Evolutionary conservation across 2,329 filamentous ascomycete genomes (phyloP), one percentile per base, ranked within the genome.

Genomic region (Leptoxyphium fumago): DNA sequence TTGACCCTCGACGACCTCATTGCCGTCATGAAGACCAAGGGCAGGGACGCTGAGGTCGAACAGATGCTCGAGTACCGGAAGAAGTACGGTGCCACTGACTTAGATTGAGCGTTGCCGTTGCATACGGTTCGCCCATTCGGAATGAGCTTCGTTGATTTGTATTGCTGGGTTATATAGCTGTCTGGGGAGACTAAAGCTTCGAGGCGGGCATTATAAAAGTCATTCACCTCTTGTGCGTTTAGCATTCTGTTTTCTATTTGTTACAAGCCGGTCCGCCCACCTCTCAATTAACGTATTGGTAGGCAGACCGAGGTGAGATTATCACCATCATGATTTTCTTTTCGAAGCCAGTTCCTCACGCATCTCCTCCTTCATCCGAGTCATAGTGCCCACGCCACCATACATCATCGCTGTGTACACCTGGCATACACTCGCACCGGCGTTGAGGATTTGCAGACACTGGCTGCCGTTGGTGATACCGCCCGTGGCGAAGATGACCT

Each of bases 401-500:
- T 78, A 81, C 41, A 77, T 72, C 52, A 83, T 62, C 4, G 76
- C 82, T 0, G 91, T 98, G 62, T 96, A 96, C 8, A 61, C 51
- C 50, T 61, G 58, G 43, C 43, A 94, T 5, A 61, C 80, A 54
- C 82, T 89, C 0, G 91, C 91, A 8, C 91, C 91, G 0, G 88
- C 87, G 52, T 93, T 84, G 41, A 96, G 70, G 6, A 89, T 77
- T 64, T 84, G 73, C 11, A 84, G 67, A 8, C 86, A 93, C 65
- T 96, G 82, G 50, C 82, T 73, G 4, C 91, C 91, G 51, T 82
- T 89, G 1, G 83, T 91, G 57, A 98, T 89, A 14, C 91, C 91
- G 1, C 91, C 91, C 0, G 86, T 91, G 0, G 89, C 89, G 59
- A 96, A 96, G 48, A 98, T 82, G 43, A 87, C 80, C 65, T 94